phyloP scores from a whole-genome alignment of 192 early-diverging fungal species.

The Podila minutissima region DNA sequence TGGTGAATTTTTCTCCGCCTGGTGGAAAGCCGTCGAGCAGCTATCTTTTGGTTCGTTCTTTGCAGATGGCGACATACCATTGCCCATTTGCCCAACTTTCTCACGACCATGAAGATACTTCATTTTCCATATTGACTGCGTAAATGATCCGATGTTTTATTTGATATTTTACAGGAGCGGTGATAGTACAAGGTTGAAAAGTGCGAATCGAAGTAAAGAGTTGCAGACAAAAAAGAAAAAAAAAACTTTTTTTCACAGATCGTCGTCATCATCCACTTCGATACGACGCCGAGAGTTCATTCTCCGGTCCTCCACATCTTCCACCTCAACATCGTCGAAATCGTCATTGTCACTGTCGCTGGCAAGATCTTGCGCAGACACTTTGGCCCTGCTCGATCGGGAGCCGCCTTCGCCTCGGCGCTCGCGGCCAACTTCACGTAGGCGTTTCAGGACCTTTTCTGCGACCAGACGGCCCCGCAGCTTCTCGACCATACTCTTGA shows the following conservation, averaged over 20 bases:
- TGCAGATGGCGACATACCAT: no score
- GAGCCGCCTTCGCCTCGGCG: background rate
- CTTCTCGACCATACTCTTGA: constrained; percentile 58
- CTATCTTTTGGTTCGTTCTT: no score
- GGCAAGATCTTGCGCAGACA: constrained; percentile 1
- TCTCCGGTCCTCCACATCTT: background rate
- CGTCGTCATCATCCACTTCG: background rate
- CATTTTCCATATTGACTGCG: no score
- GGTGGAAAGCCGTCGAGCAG: no score
- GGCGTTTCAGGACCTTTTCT: constrained; percentile 63
- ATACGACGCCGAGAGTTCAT: background rate
- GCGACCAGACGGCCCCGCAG: constrained; percentile 62
- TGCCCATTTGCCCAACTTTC: no score
- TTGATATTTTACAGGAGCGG: background rate
- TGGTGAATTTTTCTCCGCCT: no score
- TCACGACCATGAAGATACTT: no score
- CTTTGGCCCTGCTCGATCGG: background rate
- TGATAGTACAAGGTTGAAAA: background rate
- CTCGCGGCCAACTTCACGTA: constrained; percentile 47
- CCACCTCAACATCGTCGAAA: background rate
- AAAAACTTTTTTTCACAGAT: background rate
- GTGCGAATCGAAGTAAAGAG: background rate
- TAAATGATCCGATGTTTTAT: background rate
- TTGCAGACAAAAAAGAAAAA: background rate
- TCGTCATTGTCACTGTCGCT: constrained; percentile 2